These are phyloP conservation scores for Rhypophila decipiens DNA, from an alignment of 495 filamentous ascomycete species.

Conservation along the genomic window DNA sequence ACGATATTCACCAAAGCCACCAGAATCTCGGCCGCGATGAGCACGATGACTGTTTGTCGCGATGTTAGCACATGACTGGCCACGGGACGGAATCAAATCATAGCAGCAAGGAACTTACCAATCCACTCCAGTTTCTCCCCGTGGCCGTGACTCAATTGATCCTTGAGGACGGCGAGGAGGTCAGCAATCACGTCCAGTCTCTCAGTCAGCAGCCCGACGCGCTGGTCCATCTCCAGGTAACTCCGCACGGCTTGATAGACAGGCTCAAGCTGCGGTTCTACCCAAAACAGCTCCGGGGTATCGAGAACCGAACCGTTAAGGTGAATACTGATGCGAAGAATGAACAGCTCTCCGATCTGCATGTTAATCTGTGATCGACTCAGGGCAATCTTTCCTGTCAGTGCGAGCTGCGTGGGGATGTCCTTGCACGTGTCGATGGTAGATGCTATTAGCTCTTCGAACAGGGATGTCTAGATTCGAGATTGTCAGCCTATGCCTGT, in stretches of 20 bases:
- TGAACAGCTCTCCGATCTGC: slow-evolving; percentile 97
- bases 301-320: slow-evolving; percentile 96
- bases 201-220: slow-evolving; percentile 85
- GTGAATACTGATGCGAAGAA: slow-evolving; percentile 94
- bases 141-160: slow-evolving; percentile 93
- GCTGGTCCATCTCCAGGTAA: slow-evolving; percentile 96
- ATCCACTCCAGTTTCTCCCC: slow-evolving; percentile 96
- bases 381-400: slow-evolving; percentile 83
- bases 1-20: slow-evolving; percentile 94
- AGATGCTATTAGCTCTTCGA: slow-evolving; percentile 90
- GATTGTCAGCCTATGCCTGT: neutral
- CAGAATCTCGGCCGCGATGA: slow-evolving; percentile 93
- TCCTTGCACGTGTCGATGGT: slow-evolving; percentile 87
- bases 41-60: slow-evolving; percentile 83
- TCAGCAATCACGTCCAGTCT: slow-evolving; percentile 90
- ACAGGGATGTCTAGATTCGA: slow-evolving; percentile 72
- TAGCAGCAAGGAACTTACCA: slow-evolving; percentile 46
- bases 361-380: slow-evolving; percentile 87
- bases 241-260: slow-evolving; percentile 90
- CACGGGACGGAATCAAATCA: no score
- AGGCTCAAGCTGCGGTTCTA: slow-evolving; percentile 91
- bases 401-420: slow-evolving; percentile 81
- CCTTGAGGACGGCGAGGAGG: slow-evolving; percentile 87
- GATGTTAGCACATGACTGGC: no score
- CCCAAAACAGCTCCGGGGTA: slow-evolving; percentile 96